These are phyloP conservation scores for Syzygium oleosum DNA, from an alignment of 345 rosid species.

Conservation along the genomic window DNA sequence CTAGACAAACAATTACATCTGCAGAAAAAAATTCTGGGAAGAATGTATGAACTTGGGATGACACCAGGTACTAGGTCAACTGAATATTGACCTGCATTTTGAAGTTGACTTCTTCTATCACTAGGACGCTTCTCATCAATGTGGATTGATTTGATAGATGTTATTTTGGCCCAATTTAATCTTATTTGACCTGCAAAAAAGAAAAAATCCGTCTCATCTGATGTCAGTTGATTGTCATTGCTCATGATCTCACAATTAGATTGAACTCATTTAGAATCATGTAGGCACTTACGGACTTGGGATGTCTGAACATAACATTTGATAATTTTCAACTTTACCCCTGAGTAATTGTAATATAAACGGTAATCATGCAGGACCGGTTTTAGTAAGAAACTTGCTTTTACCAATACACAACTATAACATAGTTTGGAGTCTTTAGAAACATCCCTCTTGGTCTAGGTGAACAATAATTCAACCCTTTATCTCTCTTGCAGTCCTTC, in stretches of 20 bases:
- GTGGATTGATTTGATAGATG: neutral
- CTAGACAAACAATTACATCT: slow-evolving; percentile 40
- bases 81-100: neutral
- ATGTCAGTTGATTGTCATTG: neutral
- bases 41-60: slow-evolving; percentile 73
- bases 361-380: neutral
- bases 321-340: neutral
- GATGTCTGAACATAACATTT: neutral
- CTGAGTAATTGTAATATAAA: neutral
- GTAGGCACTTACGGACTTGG: neutral
- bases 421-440: neutral
- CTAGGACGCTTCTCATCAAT: neutral
- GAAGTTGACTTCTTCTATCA: neutral
- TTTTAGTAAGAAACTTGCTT: neutral
- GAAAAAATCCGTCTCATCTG: neutral
- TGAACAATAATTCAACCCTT: neutral
- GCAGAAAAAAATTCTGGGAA: slow-evolving; percentile 54
- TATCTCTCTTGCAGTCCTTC: slow-evolving; percentile 44
- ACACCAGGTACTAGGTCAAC: slow-evolving; percentile 40
- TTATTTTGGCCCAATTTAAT: neutral
- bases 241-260: neutral
- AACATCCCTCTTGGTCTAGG: neutral
- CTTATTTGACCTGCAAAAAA: neutral
- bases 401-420: neutral
- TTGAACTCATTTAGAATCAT: neutral